Percentiles rank a stretch among this genome's conserved stretches.
Evolutionary conservation across 148 eudicot genomes (phyloP).

Genomic region (Nepenthes gracilis): DNA sequence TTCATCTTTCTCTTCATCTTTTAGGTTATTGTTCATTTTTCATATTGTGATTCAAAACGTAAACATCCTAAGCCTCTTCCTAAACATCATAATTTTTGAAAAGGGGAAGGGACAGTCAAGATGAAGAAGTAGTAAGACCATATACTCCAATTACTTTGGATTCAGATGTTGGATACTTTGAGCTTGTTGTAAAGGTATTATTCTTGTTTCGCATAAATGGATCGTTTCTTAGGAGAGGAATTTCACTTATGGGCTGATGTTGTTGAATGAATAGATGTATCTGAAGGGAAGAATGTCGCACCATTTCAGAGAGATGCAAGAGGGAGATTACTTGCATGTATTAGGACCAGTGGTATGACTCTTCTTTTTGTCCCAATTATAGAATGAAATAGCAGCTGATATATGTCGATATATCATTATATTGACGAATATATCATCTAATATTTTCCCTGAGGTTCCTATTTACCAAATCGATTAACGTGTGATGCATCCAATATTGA

Average conservation of each 20-base stretch:
- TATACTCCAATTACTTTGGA: slow-evolving; percentile 36
- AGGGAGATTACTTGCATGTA: slow-evolving; percentile 33
- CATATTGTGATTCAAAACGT: neutral
- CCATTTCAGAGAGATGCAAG: slow-evolving; percentile 34
- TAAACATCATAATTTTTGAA: neutral
- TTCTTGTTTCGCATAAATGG: neutral
- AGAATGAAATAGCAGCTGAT: too few relatives aligned
- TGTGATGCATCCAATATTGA: too few relatives aligned
- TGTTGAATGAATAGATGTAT: slow-evolving; percentile 23
- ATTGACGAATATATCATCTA: too few relatives aligned
- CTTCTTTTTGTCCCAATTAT: too few relatives aligned
- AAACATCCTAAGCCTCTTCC: too few relatives aligned
- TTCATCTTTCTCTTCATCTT: neutral
- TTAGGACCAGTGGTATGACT: slow-evolving; percentile 32
- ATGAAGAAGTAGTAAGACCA: slow-evolving; percentile 20
- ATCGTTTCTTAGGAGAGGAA: neutral
- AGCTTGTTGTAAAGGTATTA: slow-evolving; percentile 27
- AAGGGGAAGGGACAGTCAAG: slow-evolving; percentile 31
- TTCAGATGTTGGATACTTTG: slow-evolving; percentile 26
- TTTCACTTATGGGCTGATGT: neutral
- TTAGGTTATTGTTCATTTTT: neutral
- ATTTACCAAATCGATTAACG: too few relatives aligned
- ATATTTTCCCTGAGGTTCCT: too few relatives aligned
- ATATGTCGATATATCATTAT: too few relatives aligned
- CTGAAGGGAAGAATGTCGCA: slow-evolving; percentile 42